Base-by-base conservation (phyloP, 805 yeast species). In the Wickerhamomyces bisporus region DNA sequence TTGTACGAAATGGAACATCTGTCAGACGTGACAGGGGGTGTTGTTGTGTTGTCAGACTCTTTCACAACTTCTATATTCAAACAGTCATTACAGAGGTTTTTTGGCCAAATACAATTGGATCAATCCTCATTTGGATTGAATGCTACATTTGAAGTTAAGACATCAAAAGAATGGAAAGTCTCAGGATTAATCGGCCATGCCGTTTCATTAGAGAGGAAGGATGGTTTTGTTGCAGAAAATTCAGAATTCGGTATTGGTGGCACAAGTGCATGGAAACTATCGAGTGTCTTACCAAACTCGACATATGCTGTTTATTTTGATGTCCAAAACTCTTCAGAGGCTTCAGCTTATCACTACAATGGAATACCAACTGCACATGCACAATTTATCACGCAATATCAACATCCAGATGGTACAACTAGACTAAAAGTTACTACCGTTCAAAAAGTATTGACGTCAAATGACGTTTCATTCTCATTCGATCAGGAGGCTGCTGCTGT, bases 21-120 rank as follows among this genome's bases (percentile, higher is more conserved):
- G 46, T 76, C 94, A 41, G 83, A 85, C 62, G 71, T 76, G 50
- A 88, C 96, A 8, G 97, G 97, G 47, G 98, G 98, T 64, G 81
- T 83, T 17, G 65, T 91, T 43, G 77, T 91, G 30, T 76, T 89
- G 52, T 75, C 95, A 4, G 98, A 89, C 67, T 88, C 96, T 10
- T 91, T 91, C 68, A 87, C 94, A 30, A 89, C 97, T 12, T 81
- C 96, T 8, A 88, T 89, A 50, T 89, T 89, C 73, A 87, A 88
- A 61, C 95, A 89, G 65, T 83, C 95, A 13, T 84, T 85, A 63
- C 77, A 86, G 60, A 81, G 95, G 59, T 71, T 88, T 51, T 67
- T 79, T 48, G 57, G 55, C 16, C 66, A 63, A 39, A 64, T 61
- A 23, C 50, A 47, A 13, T 52, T 58, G 7, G 74, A 61, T 1